phyloP scores from a whole-genome alignment of 257 asterid genomes.

The Capsicum pubescens region DNA sequence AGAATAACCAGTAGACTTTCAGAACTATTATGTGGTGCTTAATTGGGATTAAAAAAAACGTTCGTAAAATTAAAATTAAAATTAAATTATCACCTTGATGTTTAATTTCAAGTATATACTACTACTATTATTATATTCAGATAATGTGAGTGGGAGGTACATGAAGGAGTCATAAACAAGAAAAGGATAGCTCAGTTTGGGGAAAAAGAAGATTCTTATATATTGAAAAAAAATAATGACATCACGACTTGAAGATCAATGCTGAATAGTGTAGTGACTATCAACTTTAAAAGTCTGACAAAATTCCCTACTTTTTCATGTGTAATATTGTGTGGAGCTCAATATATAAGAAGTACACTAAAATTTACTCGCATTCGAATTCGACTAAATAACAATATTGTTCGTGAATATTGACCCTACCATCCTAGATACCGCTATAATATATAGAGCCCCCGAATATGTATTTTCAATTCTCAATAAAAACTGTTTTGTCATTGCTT shows the following conservation, averaged over 20 bases:
- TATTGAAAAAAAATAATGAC: background rate
- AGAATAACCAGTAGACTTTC: too few relatives aligned
- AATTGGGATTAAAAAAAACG: too few relatives aligned
- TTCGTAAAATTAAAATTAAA: too few relatives aligned
- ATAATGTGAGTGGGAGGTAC: background rate
- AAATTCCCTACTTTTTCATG: too few relatives aligned
- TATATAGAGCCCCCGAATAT: too few relatives aligned
- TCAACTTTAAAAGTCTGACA: background rate
- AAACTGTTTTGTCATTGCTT: too few relatives aligned
- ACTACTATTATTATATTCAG: background rate
- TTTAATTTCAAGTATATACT: background rate
- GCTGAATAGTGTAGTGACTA: background rate
- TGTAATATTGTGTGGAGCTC: too few relatives aligned
- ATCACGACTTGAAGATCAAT: background rate
- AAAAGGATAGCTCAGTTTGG: background rate
- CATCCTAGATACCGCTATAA: background rate
- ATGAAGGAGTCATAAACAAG: constrained; percentile 7
- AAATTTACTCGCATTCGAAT: too few relatives aligned
- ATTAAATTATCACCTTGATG: background rate
- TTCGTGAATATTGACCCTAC: constrained; percentile 14
- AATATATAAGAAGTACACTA: too few relatives aligned
- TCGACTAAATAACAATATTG: background rate
- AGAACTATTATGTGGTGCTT: too few relatives aligned
- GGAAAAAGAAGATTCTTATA: background rate
- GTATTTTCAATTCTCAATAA: too few relatives aligned